Evolutionary conservation across 257 asterid genomes (phyloP).

Genomic region (Ehretia macrophylla): DNA sequence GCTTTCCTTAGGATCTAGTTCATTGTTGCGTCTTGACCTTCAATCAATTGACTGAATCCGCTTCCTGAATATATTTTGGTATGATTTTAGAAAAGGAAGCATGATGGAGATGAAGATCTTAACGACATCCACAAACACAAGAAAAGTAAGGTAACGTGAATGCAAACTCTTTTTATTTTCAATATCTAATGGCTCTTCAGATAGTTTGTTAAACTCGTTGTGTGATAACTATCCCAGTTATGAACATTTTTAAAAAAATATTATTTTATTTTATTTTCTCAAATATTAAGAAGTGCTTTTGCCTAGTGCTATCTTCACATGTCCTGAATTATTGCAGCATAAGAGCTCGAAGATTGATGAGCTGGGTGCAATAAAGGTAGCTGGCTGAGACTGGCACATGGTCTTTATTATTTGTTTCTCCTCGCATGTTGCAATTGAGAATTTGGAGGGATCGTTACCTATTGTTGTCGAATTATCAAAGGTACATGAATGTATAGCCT

Average conservation of each 20-base stretch:
- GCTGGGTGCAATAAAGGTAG: constrained; percentile 85
- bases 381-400: constrained; percentile 62
- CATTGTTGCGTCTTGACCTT: background rate
- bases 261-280: no score
- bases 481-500: constrained; percentile 46
- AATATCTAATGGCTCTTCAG: no score
- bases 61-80: background rate
- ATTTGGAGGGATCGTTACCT: constrained; percentile 50
- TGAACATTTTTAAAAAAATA: no score
- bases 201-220: background rate
- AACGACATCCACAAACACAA: constrained; percentile 58
- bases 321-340: constrained; percentile 58
- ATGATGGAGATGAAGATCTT: constrained; percentile 50
- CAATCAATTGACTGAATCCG: background rate
- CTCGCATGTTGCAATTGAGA: constrained; percentile 62
- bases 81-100: constrained; percentile 58
- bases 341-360: constrained; percentile 93
- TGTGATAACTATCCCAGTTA: background rate
- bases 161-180: background rate
- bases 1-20: background rate
- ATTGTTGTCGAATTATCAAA: constrained; percentile 43
- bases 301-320: constrained; percentile 6
- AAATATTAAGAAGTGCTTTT: no score
- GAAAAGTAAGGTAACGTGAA: constrained; percentile 58
- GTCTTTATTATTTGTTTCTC: constrained; percentile 42